Percentiles rank a stretch among this genome's conserved stretches.
Evolutionary conservation across 2,329 filamentous ascomycete genomes (phyloP).

Genomic region (Diaporthe citrichinensis): DNA sequence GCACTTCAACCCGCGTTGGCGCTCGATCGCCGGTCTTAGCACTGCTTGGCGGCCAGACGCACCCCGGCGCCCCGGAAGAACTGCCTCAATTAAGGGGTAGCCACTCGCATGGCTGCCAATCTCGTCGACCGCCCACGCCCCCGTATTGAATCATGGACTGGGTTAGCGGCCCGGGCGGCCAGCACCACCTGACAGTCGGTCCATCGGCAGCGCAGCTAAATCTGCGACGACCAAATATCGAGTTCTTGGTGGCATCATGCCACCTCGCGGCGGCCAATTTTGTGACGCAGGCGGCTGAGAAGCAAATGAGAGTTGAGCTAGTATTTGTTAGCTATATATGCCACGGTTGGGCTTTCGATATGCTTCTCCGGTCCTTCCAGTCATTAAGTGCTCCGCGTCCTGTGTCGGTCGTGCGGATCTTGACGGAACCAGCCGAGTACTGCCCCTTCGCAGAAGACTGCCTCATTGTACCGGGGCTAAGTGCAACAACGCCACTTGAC

Average conservation of each 20-base stretch:
- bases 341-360: neutral
- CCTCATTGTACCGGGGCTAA: neutral
- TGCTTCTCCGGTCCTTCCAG: neutral
- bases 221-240: neutral
- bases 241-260: neutral
- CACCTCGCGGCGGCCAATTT: neutral
- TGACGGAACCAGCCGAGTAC: neutral
- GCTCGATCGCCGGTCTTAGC: constrained; percentile 20
- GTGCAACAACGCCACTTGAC: no score
- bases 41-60: constrained; percentile 11
- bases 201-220: neutral
- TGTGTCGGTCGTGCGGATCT: neutral
- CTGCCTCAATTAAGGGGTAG: neutral
- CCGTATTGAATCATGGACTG: constrained; percentile 21
- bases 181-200: neutral
- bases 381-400: no score
- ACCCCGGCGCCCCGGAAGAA: constrained; percentile 14
- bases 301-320: neutral
- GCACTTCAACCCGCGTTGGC: constrained; percentile 30
- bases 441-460: neutral
- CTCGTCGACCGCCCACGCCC: neutral
- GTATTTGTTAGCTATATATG: neutral
- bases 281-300: constrained; percentile 13
- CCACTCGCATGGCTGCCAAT: constrained; percentile 3
- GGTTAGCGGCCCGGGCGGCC: neutral